phyloP scores from a whole-genome alignment of 352 stramenopile genomes.

The Saprolegnia diclina region DNA sequence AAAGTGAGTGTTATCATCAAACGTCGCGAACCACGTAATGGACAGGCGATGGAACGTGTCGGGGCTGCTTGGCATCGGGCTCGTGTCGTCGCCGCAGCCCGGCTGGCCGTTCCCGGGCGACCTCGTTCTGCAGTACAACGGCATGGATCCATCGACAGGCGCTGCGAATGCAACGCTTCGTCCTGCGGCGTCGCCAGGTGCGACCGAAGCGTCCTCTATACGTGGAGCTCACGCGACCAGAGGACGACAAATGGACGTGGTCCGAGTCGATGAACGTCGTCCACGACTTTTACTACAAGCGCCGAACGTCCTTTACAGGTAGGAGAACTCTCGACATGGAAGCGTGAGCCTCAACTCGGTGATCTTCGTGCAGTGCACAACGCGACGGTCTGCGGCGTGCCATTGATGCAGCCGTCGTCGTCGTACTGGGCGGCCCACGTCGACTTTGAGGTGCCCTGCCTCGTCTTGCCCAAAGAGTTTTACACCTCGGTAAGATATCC shows the following conservation, averaged over 20 bases:
- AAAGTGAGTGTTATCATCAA: neutral
- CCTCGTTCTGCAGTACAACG: constrained; percentile 5
- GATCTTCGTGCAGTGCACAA: constrained; percentile 5
- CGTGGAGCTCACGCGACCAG: too few species aligned
- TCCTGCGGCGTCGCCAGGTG: neutral
- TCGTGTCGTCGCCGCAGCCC: constrained; percentile 6
- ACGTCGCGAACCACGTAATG: neutral
- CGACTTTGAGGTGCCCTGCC: constrained; percentile 20
- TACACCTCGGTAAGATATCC: constrained; percentile 13
- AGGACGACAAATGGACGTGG: neutral
- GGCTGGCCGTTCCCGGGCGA: constrained; percentile 14
- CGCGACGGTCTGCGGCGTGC: neutral
- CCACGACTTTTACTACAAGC: constrained; percentile 19
- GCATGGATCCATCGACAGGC: constrained; percentile 15
- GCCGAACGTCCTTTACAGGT: constrained; percentile 18
- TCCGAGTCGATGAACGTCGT: constrained; percentile 20
- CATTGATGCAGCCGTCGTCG: constrained; percentile 9
- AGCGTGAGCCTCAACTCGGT: constrained; percentile 2
- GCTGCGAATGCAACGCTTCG: constrained; percentile 9
- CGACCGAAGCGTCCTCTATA: too few species aligned
- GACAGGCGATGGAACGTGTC: constrained; percentile 11
- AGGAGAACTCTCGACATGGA: neutral
- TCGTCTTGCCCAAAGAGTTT: constrained; percentile 24
- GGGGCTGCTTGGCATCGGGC: constrained; percentile 16
- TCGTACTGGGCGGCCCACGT: constrained; percentile 17